Evolutionary conservation across 495 filamentous ascomycete species (phyloP), one percentile per base, ranked within the genome.

Genomic region (Astrothelium subdiscretum): DNA sequence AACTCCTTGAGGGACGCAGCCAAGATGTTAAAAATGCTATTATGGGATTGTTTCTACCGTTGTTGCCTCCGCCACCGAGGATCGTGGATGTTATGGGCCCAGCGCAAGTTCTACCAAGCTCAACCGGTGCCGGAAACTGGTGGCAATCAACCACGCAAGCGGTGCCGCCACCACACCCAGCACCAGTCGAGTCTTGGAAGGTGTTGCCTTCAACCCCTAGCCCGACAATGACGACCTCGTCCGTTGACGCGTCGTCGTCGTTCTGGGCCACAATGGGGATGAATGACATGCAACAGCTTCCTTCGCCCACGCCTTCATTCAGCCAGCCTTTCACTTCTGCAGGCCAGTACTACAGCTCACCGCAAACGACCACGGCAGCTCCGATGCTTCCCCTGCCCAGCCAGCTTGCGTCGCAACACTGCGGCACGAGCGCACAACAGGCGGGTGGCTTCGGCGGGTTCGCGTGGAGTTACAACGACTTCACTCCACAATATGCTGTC

Each of bases 21-120:
- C 91, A 95, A 70, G 92, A 97, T 63, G 92, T 96, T 71, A 96
- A 96, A 80, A 82, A 80, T 68, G 85, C 83, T 69, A 88, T 99
- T 76, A 83, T 88, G 81, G 83, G 79, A 63, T 81, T 99, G 58
- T 88, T 97, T 77, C 84, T 90, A 67, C 92, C 92, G 52, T 81
- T 97, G 63, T 81, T 97, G 62, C 92, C 95, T 57, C 94, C 94
- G 60, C 94, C 94, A 68, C 94, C 92, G 35, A 86, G 91, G 74
- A 84, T 95, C 63, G 85, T 96, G 75, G 92, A 98, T 74, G 85
- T 95, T 51, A 83, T 97, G 71, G 88, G 89, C 62, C 90, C 91
- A 59, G 83, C 84, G 62, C 79, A 85, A 59, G 80, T 97, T 62
- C 82, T 97, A 48, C 92, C 92, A 57, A 96, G 90, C 76, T 95